phyloP scores from a whole-genome alignment of 768 basidiomycete genomes.

The Leccinellum albellum region DNA sequence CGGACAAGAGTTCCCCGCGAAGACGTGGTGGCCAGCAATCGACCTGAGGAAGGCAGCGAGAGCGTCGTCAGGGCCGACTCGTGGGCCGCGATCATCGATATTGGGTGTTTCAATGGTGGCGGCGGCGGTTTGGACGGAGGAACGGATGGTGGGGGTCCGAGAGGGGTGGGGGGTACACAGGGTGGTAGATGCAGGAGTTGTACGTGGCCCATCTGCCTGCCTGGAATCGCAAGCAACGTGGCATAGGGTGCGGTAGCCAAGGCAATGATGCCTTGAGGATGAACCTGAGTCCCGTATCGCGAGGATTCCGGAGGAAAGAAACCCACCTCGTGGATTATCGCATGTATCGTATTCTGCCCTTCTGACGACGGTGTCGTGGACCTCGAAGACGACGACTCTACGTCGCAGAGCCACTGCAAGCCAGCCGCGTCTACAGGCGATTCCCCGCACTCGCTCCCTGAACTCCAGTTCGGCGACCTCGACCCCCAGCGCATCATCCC shows the following conservation, averaged over 20 bases:
- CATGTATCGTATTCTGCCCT: slow-evolving; percentile 82
- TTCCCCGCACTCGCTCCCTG: slow-evolving; percentile 73
- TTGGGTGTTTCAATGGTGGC: slow-evolving; percentile 56
- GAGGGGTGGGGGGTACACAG: slow-evolving; percentile 57
- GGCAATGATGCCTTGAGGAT: slow-evolving; percentile 65
- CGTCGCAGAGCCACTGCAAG: slow-evolving; percentile 77
- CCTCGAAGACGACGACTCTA: slow-evolving; percentile 73
- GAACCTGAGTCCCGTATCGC: slow-evolving; percentile 1
- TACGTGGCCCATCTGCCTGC: slow-evolving; percentile 83
- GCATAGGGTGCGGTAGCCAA: slow-evolving; percentile 75
- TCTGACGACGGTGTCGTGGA: slow-evolving; percentile 59
- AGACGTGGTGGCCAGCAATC: slow-evolving; percentile 80
- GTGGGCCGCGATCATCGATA: slow-evolving; percentile 83
- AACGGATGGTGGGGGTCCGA: slow-evolving; percentile 52
- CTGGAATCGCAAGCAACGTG: slow-evolving; percentile 82
- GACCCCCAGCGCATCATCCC: slow-evolving; percentile 74
- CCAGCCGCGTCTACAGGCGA: slow-evolving; percentile 81
- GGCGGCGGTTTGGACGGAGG: slow-evolving; percentile 55
- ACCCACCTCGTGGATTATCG: slow-evolving; percentile 77
- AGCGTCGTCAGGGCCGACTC: slow-evolving; percentile 74
- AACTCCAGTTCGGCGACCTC: slow-evolving; percentile 91
- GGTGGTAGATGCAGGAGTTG: slow-evolving; percentile 84
- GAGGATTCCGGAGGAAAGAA: slow-evolving; percentile 1
- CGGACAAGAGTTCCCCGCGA: slow-evolving; percentile 80
- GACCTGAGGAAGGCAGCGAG: slow-evolving; percentile 72